Evolutionary conservation across 2,329 filamentous ascomycete species (phyloP).

Genomic region (Claviceps spartinae): DNA sequence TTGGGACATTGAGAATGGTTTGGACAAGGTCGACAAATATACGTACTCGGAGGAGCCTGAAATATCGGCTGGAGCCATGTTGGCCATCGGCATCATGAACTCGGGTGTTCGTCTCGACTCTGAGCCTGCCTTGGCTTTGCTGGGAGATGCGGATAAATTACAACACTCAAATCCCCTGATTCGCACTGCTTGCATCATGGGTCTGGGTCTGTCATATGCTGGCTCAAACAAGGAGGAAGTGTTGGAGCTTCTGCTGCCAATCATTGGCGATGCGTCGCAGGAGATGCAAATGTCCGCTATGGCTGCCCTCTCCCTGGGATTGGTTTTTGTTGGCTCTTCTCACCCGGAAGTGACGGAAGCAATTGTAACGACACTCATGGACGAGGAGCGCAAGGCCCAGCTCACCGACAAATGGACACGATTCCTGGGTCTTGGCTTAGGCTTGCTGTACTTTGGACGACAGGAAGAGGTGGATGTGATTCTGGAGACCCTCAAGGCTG

Average conservation of each 20-base stretch:
- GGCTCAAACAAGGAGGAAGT: conserved; percentile 86
- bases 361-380: conserved; percentile 82
- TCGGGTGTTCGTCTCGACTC: conserved; percentile 81
- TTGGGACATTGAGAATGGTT: conserved; percentile 84
- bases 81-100: conserved; percentile 92
- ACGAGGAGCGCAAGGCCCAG: conserved; percentile 81
- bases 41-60: conserved; percentile 68
- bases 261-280: conserved; percentile 69
- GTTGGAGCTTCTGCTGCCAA: conserved; percentile 71
- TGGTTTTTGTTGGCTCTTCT: conserved; percentile 87
- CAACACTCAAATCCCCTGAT: conserved; percentile 65
- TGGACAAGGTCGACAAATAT: conserved; percentile 91
- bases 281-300: conserved; percentile 96
- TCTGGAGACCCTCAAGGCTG: conserved; percentile 87
- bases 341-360: conserved; percentile 84
- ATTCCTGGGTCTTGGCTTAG: conserved; percentile 88
- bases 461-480: conserved; percentile 99
- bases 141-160: conserved; percentile 69
- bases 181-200: conserved; percentile 82
- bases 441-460: conserved; percentile 85
- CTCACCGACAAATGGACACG: conserved; percentile 97
- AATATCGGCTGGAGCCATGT: conserved; percentile 80
- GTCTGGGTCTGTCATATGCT: conserved; percentile 84
- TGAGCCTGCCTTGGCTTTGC: conserved; percentile 77
- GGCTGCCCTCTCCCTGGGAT: conserved; percentile 79